Base-by-base conservation (phyloP, 2,329 filamentous ascomycete species). In the Fonsecaea nubica region DNA sequence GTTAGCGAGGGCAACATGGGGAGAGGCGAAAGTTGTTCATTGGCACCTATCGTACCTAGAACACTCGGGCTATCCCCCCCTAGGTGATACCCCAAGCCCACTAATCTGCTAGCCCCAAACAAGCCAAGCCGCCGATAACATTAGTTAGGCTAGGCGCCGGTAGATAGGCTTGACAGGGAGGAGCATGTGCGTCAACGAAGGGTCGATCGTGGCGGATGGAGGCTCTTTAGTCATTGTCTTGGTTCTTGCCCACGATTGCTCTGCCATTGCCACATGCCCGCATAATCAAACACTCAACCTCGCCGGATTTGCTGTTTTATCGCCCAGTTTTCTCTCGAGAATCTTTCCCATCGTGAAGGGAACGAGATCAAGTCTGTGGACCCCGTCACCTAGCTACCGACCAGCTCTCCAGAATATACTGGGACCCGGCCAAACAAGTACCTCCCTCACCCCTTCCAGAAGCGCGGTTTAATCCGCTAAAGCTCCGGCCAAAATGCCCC, bases 401-500 rank as follows among this genome's bases (percentile, higher is more conserved):
- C 10, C 8, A 4, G 3, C 18, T 25, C 21, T 30, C 18, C 15
- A 12, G 45, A 50, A 21, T 4, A 30, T 13, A 50, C 21, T 30
- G 8, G 45, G 21, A 13, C 6, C 7, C 21, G 9, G 9, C n/a
- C 18, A 30, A 1, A 50, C 18, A 50, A 50, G 45, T 50, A 50
- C 9, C 45, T 50, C 45, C 45, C 30, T 18, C 21, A 30, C 45
- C 21, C 5, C 42, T n/a, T n/a, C 18, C n/a, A 18, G 21, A 21
- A 48, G 42, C 8, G 5, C n/a, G 73, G 69, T 30, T 74, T 64
- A 12, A 12, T 58, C 35, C 4, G 33, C 4, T 30, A 7, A 15
- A 56, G 32, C 42, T 57, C 55, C 40, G n/a, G 36, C 33, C 57
- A 32, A 60, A 55, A 89, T 89, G 86, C 83, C 86, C 60, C 80